phyloP scores from a whole-genome alignment of 306 rosid genomes.

The Lathyrus aphaca region DNA sequence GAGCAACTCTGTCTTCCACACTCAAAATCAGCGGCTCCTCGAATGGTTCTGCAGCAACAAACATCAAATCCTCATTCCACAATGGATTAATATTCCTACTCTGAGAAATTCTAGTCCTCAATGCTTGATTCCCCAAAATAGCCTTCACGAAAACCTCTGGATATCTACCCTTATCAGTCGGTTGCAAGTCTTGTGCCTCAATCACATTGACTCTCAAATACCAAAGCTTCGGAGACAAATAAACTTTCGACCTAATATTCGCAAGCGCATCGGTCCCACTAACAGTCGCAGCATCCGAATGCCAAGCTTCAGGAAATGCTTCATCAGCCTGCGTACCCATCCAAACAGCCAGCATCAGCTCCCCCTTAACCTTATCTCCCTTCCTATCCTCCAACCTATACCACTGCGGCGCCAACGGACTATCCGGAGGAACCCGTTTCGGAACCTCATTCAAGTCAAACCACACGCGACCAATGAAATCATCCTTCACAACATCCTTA shows the following conservation, averaged over 20 bases:
- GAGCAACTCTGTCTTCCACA: slow-evolving; percentile 88
- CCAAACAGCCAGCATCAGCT: slow-evolving; percentile 98
- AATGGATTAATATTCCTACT: slow-evolving; percentile 79
- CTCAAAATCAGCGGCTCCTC: slow-evolving; percentile 86
- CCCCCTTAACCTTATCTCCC: slow-evolving; percentile 74
- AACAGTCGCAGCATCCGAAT: slow-evolving; percentile 87
- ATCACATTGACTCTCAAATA: slow-evolving; percentile 92
- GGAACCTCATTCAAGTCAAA: slow-evolving; percentile 89
- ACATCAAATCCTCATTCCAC: slow-evolving; percentile 99
- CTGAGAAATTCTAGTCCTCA: slow-evolving; percentile 77
- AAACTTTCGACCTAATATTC: slow-evolving; percentile 89
- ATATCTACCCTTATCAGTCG: slow-evolving; percentile 78
- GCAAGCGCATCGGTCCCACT: slow-evolving; percentile 84
- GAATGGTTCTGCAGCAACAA: slow-evolving; percentile 88
- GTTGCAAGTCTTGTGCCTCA: slow-evolving; percentile 88
- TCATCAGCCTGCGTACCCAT: slow-evolving; percentile 99
- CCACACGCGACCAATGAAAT: slow-evolving; percentile 70
- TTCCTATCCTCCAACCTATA: slow-evolving; percentile 80
- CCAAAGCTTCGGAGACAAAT: slow-evolving; percentile 98
- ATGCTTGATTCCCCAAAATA: slow-evolving; percentile 72
- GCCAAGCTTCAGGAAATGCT: slow-evolving; percentile 98
- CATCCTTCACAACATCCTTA: slow-evolving; percentile 90
- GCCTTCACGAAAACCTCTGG: slow-evolving; percentile 93
- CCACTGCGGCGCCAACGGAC: slow-evolving; percentile 97
- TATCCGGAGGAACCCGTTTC: slow-evolving; percentile 90